Percentiles rank a stretch among this genome's conserved stretches.
Conservation (phyloP, 108 stramenopile genomes). For the Aureococcus anophagefferens region DNA sequence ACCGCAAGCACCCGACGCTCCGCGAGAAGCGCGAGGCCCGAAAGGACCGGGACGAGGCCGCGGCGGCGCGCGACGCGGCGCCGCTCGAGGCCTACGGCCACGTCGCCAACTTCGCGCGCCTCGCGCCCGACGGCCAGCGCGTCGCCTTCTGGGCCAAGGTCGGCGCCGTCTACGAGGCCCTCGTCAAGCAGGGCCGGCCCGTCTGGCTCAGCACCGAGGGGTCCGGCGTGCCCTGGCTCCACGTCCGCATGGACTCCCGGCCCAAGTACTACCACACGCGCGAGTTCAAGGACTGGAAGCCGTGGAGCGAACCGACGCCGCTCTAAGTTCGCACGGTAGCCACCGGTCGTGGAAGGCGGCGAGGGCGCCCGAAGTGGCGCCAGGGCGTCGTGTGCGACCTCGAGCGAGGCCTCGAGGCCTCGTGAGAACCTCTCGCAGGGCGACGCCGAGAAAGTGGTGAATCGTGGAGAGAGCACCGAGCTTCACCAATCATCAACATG, state of each 20-base stretch:
- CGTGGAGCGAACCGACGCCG: too few relatives aligned
- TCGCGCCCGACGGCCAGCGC: slow-evolving; percentile 40
- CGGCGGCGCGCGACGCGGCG: neutral
- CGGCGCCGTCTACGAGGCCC: slow-evolving; percentile 3
- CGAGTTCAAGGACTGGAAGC: neutral
- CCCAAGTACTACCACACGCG: slow-evolving; percentile 63
- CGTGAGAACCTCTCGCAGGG: too few relatives aligned
- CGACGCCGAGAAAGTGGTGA: too few relatives aligned
- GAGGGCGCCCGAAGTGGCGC: too few relatives aligned
- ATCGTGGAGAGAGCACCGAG: too few relatives aligned
- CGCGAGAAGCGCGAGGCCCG: too few relatives aligned
- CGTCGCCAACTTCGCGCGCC: slow-evolving; percentile 47
- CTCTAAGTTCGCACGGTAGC: too few relatives aligned
- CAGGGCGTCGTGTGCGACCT: too few relatives aligned
- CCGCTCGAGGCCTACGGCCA: slow-evolving; percentile 32
- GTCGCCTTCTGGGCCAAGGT: slow-evolving; percentile 42
- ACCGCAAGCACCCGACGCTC: neutral
- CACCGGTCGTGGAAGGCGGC: too few relatives aligned
- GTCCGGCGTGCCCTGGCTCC: slow-evolving; percentile 68
- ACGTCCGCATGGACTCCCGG: slow-evolving; percentile 57
- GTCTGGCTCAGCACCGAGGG: slow-evolving; percentile 68
- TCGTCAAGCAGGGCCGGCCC: slow-evolving; percentile 10
- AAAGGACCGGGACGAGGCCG: too few relatives aligned
- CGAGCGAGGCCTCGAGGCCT: too few relatives aligned
- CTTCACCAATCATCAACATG: too few relatives aligned